Evolutionary conservation across 176 grass and related monocot genomes (phyloP).

Genomic region (Canna indica): DNA sequence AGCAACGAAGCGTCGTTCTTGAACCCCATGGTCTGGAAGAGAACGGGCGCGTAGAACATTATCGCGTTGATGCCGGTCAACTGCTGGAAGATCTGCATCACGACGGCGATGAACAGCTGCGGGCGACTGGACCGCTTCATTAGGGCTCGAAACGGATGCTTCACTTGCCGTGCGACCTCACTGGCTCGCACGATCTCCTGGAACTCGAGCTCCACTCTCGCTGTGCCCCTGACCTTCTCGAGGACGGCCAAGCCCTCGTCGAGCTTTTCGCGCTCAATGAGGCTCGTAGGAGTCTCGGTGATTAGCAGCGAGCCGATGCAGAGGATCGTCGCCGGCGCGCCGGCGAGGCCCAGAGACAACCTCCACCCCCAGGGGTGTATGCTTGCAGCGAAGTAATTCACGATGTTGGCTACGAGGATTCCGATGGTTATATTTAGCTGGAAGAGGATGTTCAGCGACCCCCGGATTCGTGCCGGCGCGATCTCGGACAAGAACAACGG

Average conservation of each 20-base stretch:
- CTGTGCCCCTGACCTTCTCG: slow-evolving; percentile 21
- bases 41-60: slow-evolving; percentile 33
- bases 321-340: neutral
- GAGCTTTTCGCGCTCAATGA: slow-evolving; percentile 14
- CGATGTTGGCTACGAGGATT: slow-evolving; percentile 6
- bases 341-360: slow-evolving; percentile 13
- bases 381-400: slow-evolving; percentile 1
- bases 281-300: slow-evolving; percentile 28
- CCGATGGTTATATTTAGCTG: slow-evolving; percentile 8
- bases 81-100: slow-evolving; percentile 32
- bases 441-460: slow-evolving; percentile 12
- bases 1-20: slow-evolving; percentile 15
- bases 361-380: slow-evolving; percentile 10
- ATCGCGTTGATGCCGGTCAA: slow-evolving; percentile 35
- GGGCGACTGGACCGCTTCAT: slow-evolving; percentile 17
- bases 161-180: neutral
- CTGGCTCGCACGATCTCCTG: slow-evolving; percentile 19
- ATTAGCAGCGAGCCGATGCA: slow-evolving; percentile 6
- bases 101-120: slow-evolving; percentile 21
- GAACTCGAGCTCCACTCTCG: slow-evolving; percentile 18
- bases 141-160: slow-evolving; percentile 10
- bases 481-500: slow-evolving; percentile 2
- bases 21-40: slow-evolving; percentile 26
- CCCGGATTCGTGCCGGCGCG: neutral
- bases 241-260: slow-evolving; percentile 11